Base-by-base conservation (phyloP, 345 rosid genomes). In the Linum usitatissimum region DNA sequence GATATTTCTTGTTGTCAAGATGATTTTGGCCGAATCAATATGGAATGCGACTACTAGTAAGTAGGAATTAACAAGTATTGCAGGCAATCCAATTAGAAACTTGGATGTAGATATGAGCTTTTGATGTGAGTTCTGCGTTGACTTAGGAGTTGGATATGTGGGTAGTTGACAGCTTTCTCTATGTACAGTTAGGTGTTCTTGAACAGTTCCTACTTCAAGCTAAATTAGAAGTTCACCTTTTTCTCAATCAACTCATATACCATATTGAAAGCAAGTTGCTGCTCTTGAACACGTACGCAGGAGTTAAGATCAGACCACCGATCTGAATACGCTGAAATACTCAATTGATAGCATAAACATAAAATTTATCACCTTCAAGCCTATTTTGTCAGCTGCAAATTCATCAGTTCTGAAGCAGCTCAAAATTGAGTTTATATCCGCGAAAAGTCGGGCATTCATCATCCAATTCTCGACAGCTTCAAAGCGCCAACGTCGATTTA, bases 71-170 rank as follows among this genome's bases (percentile, higher is more conserved):
- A 48, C 62, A 72, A 70, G 64, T 57, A 66, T 68, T 55, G 39
- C 59, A 65, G 70, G 64, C 66, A 69, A 55, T 70, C 71, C 70
- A 77, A 40, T 79, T 65, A 64, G 63, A 69, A 67, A 72, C 62
- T 9, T 45, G 14, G 51, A 45, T 45, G 51, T 45, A 6, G 10
- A 13, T 45, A 45, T 10, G 51, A 45, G 51, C 17, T 15, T 70
- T 70, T 60, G 59, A 66, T 67, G 31, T 74, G 82, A 39, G 59
- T 62, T 74, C 68, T 77, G 74, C 71, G 62, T 73, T 70, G 69
- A 70, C 72, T 65, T 79, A 77, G 78, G 72, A 66, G 59, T 73
- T 63, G 65, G 73, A 64, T 73, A 67, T 75, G 55, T 68, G 78
- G 79, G 75, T 74, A 61, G 65, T 72, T 75, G 81, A 73, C 70